A percentile compares a stretch with the other conserved stretches of the same genome.
Conservation (phyloP, 345 rosid genomes). For the Ricinus communis region DNA sequence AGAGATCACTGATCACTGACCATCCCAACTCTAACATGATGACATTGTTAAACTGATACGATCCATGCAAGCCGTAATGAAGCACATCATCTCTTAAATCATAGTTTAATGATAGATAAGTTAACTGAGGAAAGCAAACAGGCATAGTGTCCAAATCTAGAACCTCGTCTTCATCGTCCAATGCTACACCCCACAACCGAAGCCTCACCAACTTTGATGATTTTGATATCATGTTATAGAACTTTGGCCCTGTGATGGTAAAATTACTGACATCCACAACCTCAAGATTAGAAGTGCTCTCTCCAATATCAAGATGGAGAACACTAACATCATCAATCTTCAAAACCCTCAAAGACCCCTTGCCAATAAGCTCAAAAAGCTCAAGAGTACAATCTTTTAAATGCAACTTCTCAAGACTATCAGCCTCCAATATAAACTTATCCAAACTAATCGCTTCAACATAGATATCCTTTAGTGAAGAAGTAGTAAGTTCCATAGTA, state of each 20-base stretch:
- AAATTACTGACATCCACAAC: constrained; percentile 67
- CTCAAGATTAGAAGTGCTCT: constrained; percentile 60
- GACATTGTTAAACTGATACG: constrained; percentile 52
- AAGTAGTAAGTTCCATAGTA: constrained; percentile 62
- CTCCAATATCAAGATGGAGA: constrained; percentile 69
- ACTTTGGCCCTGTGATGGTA: constrained; percentile 66
- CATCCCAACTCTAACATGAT: constrained; percentile 71
- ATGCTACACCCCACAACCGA: constrained; percentile 72
- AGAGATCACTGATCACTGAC: constrained; percentile 55
- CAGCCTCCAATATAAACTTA: constrained; percentile 80
- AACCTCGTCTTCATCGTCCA: constrained; percentile 45
- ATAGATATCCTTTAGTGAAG: constrained; percentile 56
- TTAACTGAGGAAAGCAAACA: constrained; percentile 57
- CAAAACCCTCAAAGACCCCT: constrained; percentile 70
- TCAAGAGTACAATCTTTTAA: constrained; percentile 71
- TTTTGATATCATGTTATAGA: constrained; percentile 73
- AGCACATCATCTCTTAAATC: constrained; percentile 56
- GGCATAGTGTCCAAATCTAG: constrained; percentile 70
- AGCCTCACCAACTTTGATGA: constrained; percentile 69
- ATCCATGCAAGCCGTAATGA: constrained; percentile 57
- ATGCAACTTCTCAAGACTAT: constrained; percentile 67
- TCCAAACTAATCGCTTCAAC: constrained; percentile 69
- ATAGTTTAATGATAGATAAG: constrained; percentile 64
- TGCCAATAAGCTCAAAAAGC: constrained; percentile 71
- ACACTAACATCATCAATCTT: constrained; percentile 69